Evolutionary conservation across 2,329 filamentous ascomycete genomes (phyloP).

Genomic region (Penicillium sp.): DNA sequence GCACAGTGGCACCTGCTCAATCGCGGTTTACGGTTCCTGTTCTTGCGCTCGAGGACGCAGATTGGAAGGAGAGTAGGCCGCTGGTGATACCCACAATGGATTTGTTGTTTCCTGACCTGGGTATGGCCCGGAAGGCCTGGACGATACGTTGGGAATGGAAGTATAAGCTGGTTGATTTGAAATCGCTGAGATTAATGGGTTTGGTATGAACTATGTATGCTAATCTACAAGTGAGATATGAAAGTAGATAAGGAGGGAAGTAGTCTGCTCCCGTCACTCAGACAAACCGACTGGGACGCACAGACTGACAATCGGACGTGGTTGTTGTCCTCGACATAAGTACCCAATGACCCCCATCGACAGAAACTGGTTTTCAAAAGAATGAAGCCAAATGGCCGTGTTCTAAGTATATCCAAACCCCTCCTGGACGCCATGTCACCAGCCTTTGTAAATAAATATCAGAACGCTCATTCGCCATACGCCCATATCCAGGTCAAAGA

Average conservation of each 20-base stretch:
- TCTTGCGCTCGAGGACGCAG: conserved; percentile 25
- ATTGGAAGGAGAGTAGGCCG: conserved; percentile 19
- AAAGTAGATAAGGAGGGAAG: conserved; percentile 19
- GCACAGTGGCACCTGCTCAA: conserved; percentile 38
- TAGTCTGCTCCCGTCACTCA: conserved; percentile 19
- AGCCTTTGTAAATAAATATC: conserved; percentile 13
- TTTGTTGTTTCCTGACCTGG: conserved; percentile 23
- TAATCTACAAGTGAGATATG: conserved; percentile 32
- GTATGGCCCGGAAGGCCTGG: conserved; percentile 22
- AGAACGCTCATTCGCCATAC: conserved; percentile 24
- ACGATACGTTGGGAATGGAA: conserved; percentile 45
- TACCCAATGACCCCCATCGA: not conserved
- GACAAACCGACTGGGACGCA: not conserved
- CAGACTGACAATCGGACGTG: not conserved
- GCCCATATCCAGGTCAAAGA: conserved; percentile 23
- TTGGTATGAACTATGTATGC: conserved; percentile 29
- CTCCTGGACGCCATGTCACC: conserved; percentile 21
- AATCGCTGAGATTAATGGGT: conserved; percentile 38
- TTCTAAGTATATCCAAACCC: conserved; percentile 19
- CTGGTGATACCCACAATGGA: conserved; percentile 37
- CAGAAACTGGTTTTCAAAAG: conserved; percentile 6
- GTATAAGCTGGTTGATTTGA: conserved; percentile 46
- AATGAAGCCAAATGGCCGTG: not conserved
- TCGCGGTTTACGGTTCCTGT: conserved; percentile 51
- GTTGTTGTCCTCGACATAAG: not conserved